Base-by-base conservation (phyloP, 2,329 filamentous ascomycete species). In the Epichloe typhina region DNA sequence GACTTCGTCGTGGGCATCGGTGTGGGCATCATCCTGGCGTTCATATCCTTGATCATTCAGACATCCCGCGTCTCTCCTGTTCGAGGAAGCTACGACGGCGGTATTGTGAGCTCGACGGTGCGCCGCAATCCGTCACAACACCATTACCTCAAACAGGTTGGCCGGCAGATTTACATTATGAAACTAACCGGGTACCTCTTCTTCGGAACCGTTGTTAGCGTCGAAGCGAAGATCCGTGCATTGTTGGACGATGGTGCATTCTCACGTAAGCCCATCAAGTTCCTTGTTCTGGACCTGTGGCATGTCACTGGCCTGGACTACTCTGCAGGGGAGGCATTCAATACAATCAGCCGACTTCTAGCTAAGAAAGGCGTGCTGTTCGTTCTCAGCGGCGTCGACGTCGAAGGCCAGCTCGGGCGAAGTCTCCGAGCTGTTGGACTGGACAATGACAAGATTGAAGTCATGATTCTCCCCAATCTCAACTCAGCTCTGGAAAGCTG, bases 141-240 rank as follows among this genome's bases (percentile, higher is more conserved):
- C 53, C 82, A 86, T 53, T 98, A 93, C 62, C 72, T 98, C 4
- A 83, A 83, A 54, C 79, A 91, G 56, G 90, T 93, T 15, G 90
- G 91, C 3, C 78, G 80, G 35, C 93, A 98, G 64, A 93, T 94
- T 36, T 85, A 87, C 52, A 83, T 97, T 47, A 85, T 95, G 61
- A 97, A 97, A 66, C 76, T 98, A 15, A 84, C 86, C 0, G 91
- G 93, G 0, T 97, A 91, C 62, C 78, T 98, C n/a, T 98, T 98
- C 73, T 98, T 98, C 58, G 93, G 93, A 15, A 97, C 90, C 3
- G 95, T 98, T 56, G 91, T 96, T 49, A 88, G 88, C 46, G 91
- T 98, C 0, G 93, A 98, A 66, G 86, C 88, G 55, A 85, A 85
- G 56, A 90, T 97, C 54, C 80, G 90, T 21, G 80, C 76, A 4